Base-by-base conservation (phyloP, 495 filamentous ascomycete species). In the Daldinia vernicosa region DNA sequence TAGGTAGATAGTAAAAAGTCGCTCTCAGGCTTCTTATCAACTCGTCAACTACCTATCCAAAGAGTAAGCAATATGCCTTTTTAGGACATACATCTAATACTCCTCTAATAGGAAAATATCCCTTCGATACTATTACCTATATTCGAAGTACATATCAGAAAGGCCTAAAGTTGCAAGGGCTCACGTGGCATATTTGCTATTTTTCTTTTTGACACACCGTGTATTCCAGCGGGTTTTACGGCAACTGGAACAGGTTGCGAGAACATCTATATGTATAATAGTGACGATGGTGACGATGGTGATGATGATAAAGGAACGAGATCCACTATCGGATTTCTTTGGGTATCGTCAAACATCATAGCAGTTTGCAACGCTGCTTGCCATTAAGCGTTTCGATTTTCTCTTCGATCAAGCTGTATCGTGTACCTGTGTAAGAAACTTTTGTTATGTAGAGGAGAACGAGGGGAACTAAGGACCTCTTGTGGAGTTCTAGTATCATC, bases 401-500 rank as follows among this genome's bases (percentile, higher is more conserved):
- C 17, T 47, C 43, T 17, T 47, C 12, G 43, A 11, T 47, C 43
- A 22, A 47, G 43, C 17, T 8, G 4, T 47, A 47, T 40, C 15
- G 6, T 40, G 39, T 17, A n/a, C n/a, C n/a, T n/a, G 33, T 35
- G 33, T 35, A 35, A 35, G n/a, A 17, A 26, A 22, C 22, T 50
- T 0, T 12, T n/a, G 7, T 39, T n/a, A n/a, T n/a, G n/a, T n/a
- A 50, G 17, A 24, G 7, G 24, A 52, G 19, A 52, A 28, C 6
- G 9, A 52, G 37, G n/a, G n/a, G 9, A 47, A 19, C 40, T 27
- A 51, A 17, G 26, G 59, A 15, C 8, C 24, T 56, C 47, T 63
- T 62, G 53, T 57, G 35, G 61, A 60, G 54, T 30, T 60, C 32
- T 19, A 54, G 50, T 72, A 67, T 63, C 69, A 67, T 72, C 63